These are phyloP conservation scores for Pelargonium cotyledonis DNA, from an alignment of 441 rosid species.

Conservation along the genomic window DNA sequence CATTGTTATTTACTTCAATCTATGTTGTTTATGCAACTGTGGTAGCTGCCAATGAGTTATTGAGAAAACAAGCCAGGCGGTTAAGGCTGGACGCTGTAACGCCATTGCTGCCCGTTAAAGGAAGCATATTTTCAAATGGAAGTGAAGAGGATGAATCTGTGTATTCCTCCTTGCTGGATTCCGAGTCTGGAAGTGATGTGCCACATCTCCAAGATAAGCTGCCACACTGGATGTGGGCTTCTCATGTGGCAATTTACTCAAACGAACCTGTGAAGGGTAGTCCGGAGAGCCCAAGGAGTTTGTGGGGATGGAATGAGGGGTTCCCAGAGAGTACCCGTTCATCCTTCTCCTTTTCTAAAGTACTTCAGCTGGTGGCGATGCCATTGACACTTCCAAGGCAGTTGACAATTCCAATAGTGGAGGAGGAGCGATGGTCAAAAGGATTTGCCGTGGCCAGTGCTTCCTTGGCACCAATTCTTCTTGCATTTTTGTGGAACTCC, in stretches of 20 bases:
- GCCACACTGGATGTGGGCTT: slow-evolving; percentile 39
- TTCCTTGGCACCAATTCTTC: slow-evolving; percentile 30
- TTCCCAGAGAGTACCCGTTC: slow-evolving; percentile 3
- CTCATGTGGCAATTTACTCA: slow-evolving; percentile 31
- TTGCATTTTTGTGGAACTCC: slow-evolving; percentile 29
- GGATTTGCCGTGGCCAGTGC: slow-evolving; percentile 27
- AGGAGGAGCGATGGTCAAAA: slow-evolving; percentile 37
- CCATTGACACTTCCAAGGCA: slow-evolving; percentile 29
- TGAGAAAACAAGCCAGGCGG: slow-evolving; percentile 23
- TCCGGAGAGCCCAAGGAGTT: slow-evolving; percentile 21
- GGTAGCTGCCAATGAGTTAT: slow-evolving; percentile 33
- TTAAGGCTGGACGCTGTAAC: slow-evolving; percentile 21
- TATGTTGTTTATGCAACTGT: slow-evolving; percentile 28
- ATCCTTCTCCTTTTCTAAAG: slow-evolving; percentile 3
- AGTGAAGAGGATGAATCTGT: slow-evolving; percentile 28
- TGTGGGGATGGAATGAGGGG: slow-evolving; percentile 34
- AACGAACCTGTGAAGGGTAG: slow-evolving; percentile 20
- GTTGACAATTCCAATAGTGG: slow-evolving; percentile 32
- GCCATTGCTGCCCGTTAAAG: slow-evolving; percentile 29
- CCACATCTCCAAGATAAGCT: slow-evolving; percentile 27
- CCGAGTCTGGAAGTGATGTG: slow-evolving; percentile 20
- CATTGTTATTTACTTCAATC: slow-evolving; percentile 23
- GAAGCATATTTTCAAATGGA: slow-evolving; percentile 21
- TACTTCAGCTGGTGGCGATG: slow-evolving; percentile 25
- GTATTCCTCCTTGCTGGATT: slow-evolving; percentile 24